Conservation (phyloP, 1,139 yeast species). For the Scheffersomyces lignicola region DNA sequence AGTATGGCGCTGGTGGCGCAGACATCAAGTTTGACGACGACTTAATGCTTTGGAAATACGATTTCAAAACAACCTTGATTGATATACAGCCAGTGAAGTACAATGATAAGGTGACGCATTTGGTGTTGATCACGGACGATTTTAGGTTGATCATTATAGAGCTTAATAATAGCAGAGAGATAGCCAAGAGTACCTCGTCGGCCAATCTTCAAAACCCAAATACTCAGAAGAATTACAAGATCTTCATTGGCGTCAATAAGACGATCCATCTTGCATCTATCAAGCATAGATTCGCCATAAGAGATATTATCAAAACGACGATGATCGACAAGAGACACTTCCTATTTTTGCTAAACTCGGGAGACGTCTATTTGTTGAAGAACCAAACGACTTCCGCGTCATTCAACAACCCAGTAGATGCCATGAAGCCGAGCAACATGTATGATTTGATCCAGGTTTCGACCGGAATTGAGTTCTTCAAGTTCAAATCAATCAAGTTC, state of each 20-base stretch:
- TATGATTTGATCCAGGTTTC: slow-evolving; percentile 38
- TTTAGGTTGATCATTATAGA: slow-evolving; percentile 33
- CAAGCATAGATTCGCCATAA: slow-evolving; percentile 24
- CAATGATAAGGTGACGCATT: slow-evolving; percentile 15
- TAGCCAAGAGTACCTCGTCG: slow-evolving; percentile 6
- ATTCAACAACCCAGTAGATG: slow-evolving; percentile 10
- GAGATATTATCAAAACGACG: slow-evolving; percentile 24
- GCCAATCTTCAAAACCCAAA: slow-evolving; percentile 7
- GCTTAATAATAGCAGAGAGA: slow-evolving; percentile 13
- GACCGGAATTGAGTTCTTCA: slow-evolving; percentile 33
- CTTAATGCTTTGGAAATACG: slow-evolving; percentile 41
- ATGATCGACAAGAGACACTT: slow-evolving; percentile 35
- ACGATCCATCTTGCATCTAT: slow-evolving; percentile 40
- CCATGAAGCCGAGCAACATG: slow-evolving; percentile 25
- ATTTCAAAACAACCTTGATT: slow-evolving; percentile 30
- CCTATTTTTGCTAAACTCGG: slow-evolving; percentile 34
- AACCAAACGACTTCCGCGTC: slow-evolving; percentile 21
- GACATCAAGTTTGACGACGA: slow-evolving; percentile 40
- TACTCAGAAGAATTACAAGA: slow-evolving; percentile 21
- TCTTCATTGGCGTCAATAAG: slow-evolving; percentile 33
- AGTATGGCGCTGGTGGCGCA: slow-evolving; percentile 37
- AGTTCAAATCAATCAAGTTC: slow-evolving; percentile 24
- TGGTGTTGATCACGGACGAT: slow-evolving; percentile 33
- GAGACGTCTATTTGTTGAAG: slow-evolving; percentile 40
- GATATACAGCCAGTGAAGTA: slow-evolving; percentile 21